Evolutionary conservation across 2,329 filamentous ascomycete species (phyloP), one percentile per base, ranked within the genome.

Genomic region (Endocalyx cinctus): DNA sequence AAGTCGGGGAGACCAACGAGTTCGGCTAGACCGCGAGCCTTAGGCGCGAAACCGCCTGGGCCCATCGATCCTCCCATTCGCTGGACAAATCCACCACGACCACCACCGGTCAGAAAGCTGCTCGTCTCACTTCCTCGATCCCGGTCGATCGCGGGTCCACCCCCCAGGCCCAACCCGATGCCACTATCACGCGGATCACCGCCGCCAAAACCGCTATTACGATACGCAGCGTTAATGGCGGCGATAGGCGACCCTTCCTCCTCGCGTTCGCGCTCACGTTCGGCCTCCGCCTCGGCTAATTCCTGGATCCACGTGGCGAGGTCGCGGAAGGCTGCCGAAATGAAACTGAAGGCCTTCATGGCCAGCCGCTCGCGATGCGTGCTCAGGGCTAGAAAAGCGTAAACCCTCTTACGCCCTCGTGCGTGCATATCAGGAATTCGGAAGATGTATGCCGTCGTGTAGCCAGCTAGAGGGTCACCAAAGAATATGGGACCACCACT

Each of bases 371-470:
- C 78, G 32, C 74, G 74, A 55, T 82, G 75, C 10, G 77, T 82
- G 53, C 71, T 79, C 29, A 83, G 68, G 2, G 78, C 77, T 38
- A 84, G 57, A 39, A 84, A 77, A 10, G 79, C 79, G 49, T 84
- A 84, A 10, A 82, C 74, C n/a, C 79, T 72, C 56, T 80, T 79
- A 45, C 81, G 75, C 5, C 79, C 79, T 10, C 79, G 74, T 11
- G 79, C 79, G 42, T 81, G 78, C 22, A 81, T 66, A 50, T 84
- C 79, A 6, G 79, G 74, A 26, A 84, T 79, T 17, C 79, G 78
- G 50, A 84, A 84, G 43, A 83, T 79, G 55, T 81, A 83, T 11
- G 79, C 79, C 0, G 79, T 84, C 0, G 79, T 84, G 57, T 82
- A 83, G 18, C 79, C 79, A 2, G 78, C 72, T 1, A 72, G 54